These are phyloP conservation scores for Kodamaea hsintzibuensis DNA, from an alignment of 805 yeast genomes.

Conservation along the genomic window DNA sequence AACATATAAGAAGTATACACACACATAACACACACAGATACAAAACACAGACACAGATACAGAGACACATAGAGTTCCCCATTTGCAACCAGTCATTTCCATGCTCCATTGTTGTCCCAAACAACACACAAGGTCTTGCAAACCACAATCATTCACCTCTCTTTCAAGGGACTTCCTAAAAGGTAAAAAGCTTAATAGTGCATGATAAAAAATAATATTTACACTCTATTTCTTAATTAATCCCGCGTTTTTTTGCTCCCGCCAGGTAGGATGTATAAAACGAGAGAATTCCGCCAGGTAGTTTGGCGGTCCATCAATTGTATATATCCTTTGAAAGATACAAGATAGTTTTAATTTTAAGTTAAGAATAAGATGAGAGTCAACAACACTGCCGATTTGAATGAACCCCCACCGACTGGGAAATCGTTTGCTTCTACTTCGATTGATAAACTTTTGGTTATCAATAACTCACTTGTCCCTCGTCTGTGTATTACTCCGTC, in stretches of 20 bases:
- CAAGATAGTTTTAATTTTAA: background rate
- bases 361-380: constrained; percentile 1
- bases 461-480: constrained; percentile 13
- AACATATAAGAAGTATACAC: too few relatives aligned
- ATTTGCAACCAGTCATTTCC: background rate
- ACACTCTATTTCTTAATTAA: background rate
- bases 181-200: background rate
- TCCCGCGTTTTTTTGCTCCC: background rate
- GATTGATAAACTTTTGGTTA: constrained; percentile 7
- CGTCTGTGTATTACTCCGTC: constrained; percentile 15
- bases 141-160: background rate
- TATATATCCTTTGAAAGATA: too few relatives aligned
- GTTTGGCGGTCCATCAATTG: too few relatives aligned
- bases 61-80: background rate
- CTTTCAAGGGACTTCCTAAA: background rate
- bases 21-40: too few relatives aligned
- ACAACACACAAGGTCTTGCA: background rate
- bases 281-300: background rate
- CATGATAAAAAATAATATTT: background rate
- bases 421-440: background rate
- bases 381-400: constrained; percentile 13
- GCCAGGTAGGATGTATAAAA: background rate
- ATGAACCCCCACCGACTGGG: constrained; percentile 15
- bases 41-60: background rate
- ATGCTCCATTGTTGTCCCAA: background rate